phyloP scores from a whole-genome alignment of 1,139 yeast genomes.

The Pichia sp. region DNA sequence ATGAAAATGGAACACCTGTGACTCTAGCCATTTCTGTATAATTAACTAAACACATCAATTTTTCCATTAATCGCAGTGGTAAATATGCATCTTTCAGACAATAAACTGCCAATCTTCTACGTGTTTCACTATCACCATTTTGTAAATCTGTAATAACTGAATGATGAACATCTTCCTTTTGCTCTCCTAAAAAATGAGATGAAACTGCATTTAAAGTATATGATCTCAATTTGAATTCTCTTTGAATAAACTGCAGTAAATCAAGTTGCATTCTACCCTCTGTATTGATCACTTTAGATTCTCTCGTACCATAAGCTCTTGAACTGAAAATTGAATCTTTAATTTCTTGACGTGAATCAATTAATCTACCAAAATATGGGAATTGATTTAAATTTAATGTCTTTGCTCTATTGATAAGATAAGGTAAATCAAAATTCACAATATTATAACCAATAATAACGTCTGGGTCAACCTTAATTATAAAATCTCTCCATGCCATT shows the following conservation, averaged over 20 bases:
- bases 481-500: conserved; percentile 76
- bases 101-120: conserved; percentile 92
- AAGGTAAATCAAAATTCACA: conserved; percentile 92
- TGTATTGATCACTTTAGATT: conserved; percentile 81
- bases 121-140: conserved; percentile 84
- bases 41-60: conserved; percentile 91
- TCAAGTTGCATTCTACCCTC: conserved; percentile 97
- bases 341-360: conserved; percentile 61
- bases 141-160: conserved; percentile 92
- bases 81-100: conserved; percentile 94
- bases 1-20: conserved; percentile 96
- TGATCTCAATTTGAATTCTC: conserved; percentile 91
- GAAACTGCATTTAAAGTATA: conserved; percentile 94
- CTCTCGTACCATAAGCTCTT: conserved; percentile 94
- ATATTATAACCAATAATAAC: conserved; percentile 95
- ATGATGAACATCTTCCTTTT: conserved; percentile 97
- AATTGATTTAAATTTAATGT: conserved; percentile 62
- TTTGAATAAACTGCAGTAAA: conserved; percentile 82
- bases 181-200: conserved; percentile 89
- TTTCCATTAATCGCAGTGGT: conserved; percentile 81
- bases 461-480: conserved; percentile 84
- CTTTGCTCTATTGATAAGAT: conserved; percentile 77
- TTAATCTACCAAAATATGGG: conserved; percentile 81
- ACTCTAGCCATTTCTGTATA: conserved; percentile 99
- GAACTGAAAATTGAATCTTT: conserved; percentile 84